Conservation (phyloP, 2,329 filamentous ascomycete species). For the Septoria linicola region DNA sequence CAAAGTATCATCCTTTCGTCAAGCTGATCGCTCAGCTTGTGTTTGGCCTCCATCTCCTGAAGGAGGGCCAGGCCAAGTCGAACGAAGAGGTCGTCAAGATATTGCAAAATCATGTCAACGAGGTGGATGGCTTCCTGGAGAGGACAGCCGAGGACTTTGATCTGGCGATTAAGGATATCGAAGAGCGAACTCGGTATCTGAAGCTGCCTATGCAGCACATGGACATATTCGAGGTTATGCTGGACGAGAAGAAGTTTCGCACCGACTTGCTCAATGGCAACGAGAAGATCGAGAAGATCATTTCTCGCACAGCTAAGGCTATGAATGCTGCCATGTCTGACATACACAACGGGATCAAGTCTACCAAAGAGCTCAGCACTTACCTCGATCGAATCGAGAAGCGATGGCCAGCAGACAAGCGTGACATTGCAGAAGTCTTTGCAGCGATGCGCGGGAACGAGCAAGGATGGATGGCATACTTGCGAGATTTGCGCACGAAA, state of each 20-base stretch:
- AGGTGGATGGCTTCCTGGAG: slow-evolving; percentile 88
- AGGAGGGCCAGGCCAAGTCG: slow-evolving; percentile 83
- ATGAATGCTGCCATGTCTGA: slow-evolving; percentile 79
- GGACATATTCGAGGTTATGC: slow-evolving; percentile 78
- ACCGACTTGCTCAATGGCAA: slow-evolving; percentile 81
- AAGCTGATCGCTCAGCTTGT: slow-evolving; percentile 91
- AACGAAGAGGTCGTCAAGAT: slow-evolving; percentile 85
- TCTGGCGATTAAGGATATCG: slow-evolving; percentile 73
- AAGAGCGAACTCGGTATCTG: slow-evolving; percentile 74
- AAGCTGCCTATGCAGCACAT: slow-evolving; percentile 81
- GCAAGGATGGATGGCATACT: slow-evolving; percentile 82
- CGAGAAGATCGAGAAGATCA: slow-evolving; percentile 84
- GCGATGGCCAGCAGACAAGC: slow-evolving; percentile 56
- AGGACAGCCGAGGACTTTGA: slow-evolving; percentile 81
- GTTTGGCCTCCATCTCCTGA: slow-evolving; percentile 85
- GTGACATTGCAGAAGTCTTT: slow-evolving; percentile 70
- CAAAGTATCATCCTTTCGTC: slow-evolving; percentile 81
- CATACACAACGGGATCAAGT: slow-evolving; percentile 72
- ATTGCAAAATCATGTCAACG: slow-evolving; percentile 86
- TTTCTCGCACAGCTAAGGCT: slow-evolving; percentile 71
- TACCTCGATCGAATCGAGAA: slow-evolving; percentile 65
- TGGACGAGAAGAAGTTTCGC: slow-evolving; percentile 80
- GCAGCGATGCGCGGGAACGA: slow-evolving; percentile 90
- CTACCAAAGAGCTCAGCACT: slow-evolving; percentile 71
- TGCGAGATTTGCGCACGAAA: slow-evolving; percentile 72